Base-by-base conservation (phyloP, 2,329 filamentous ascomycete genomes). In the Verticillium klebahnii region DNA sequence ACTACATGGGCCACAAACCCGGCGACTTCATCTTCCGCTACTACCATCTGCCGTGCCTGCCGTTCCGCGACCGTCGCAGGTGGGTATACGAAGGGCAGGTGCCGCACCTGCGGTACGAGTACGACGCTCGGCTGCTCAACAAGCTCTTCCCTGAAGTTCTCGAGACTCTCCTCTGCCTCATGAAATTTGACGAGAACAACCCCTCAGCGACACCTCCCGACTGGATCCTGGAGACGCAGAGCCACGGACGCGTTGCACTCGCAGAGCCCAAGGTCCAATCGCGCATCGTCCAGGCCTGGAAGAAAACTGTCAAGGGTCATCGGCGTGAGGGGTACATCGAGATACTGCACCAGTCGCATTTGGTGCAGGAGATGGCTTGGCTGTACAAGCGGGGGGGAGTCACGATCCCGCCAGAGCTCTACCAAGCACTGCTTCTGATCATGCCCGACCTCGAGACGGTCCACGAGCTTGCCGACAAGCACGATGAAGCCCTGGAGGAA, bases 1-100 rank as follows among this genome's bases (percentile, higher is more conserved):
- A 63, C 34, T 74, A 72, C 60, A 62, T 69, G 17, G 68, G 69
- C 3, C 66, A 69, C 34, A 0, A 17, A 2, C 65, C 63, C 1
- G 70, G 72, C 25, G 66, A 67, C 23, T 72, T 68, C 39, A 69
- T 74, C 58, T 72, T 74, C 54, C 66, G 59, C n/a, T 70, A 67
- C 56, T 32, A 15, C 1, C 55, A 25, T 8, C 2, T 8, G 1
- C 60, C 56, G 7, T 34, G 40, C 40, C n/a, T 36, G 58, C 40
- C 40, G 17, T 25, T 31, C 54, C 25, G n/a, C 3, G 54, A 56
- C 23, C 31, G 14, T 5, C 54, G 54, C 11, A 11, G 29, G 15
- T 59, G 40, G 39, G 29, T 31, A 2, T 59, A 59, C n/a, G 29
- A 54, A n/a, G 58, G 58, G 6, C 40, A 23, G 17, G 58, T 59